Percentiles rank a stretch among this genome's conserved stretches.
These are phyloP conservation scores for Fonsecaea erecta DNA, from an alignment of 2,329 filamentous ascomycete genomes.

Conservation along the genomic window DNA sequence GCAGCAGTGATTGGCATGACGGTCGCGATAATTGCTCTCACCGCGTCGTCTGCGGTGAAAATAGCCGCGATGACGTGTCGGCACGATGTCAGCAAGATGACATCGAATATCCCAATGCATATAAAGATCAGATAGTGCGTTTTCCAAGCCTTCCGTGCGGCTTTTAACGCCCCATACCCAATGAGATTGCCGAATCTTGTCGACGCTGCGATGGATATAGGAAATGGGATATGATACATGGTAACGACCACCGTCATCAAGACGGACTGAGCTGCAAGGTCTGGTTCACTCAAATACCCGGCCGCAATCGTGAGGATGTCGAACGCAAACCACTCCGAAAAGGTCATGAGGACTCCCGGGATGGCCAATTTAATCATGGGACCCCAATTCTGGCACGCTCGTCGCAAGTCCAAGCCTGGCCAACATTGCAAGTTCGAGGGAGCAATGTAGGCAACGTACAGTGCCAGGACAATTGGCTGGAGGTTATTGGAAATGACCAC, in stretches of 20 bases:
- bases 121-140: constrained; percentile 68
- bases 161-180: constrained; percentile 73
- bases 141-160: constrained; percentile 72
- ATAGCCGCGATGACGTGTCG: constrained; percentile 71
- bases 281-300: constrained; percentile 70
- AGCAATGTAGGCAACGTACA: constrained; percentile 66
- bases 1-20: constrained; percentile 74
- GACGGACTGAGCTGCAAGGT: constrained; percentile 79
- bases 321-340: constrained; percentile 83
- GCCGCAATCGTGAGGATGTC: constrained; percentile 77
- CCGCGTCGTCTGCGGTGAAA: constrained; percentile 68
- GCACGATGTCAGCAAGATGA: constrained; percentile 65
- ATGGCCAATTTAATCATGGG: constrained; percentile 79
- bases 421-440: constrained; percentile 70
- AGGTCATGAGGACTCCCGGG: constrained; percentile 82
- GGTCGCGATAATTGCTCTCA: constrained; percentile 64
- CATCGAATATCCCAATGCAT: constrained; percentile 71
- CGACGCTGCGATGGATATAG: constrained; percentile 76
- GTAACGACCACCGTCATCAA: constrained; percentile 77
- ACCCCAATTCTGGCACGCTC: constrained; percentile 68
- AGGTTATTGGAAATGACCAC: constrained; percentile 70
- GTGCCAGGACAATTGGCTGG: constrained; percentile 66
- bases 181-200: constrained; percentile 85
- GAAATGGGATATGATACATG: constrained; percentile 82
- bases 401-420: constrained; percentile 68